Conservation (phyloP, 257 asterid species). For the Penstemon eatonii region DNA sequence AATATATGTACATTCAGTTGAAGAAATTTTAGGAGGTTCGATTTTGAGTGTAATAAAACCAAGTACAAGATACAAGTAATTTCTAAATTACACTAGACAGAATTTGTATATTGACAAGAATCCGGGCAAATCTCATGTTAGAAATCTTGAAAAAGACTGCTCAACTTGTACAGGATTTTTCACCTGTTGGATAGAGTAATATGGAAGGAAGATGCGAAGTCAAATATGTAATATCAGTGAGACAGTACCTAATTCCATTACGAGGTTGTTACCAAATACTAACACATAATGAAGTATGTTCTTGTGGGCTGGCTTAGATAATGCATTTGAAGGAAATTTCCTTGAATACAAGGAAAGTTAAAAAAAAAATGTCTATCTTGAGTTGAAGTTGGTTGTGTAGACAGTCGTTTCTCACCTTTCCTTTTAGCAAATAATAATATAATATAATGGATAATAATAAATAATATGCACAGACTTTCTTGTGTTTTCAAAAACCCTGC, state of each 20-base stretch:
- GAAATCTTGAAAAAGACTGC: slow-evolving; percentile 18
- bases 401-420: too few species aligned
- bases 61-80: too few species aligned
- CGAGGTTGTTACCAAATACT: slow-evolving; percentile 10
- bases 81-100: not conserved
- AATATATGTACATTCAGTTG: too few species aligned
- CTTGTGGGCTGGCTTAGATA: not conserved
- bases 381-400: too few species aligned
- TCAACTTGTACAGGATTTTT: slow-evolving; percentile 20
- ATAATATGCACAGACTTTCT: too few species aligned
- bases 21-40: too few species aligned
- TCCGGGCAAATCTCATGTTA: not conserved
- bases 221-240: slow-evolving; percentile 2
- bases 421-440: too few species aligned
- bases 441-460: too few species aligned
- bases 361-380: too few species aligned
- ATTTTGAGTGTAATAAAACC: too few species aligned
- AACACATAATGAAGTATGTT: too few species aligned
- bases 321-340: not conserved
- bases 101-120: not conserved
- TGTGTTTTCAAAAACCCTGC: too few species aligned
- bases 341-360: not conserved
- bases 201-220: slow-evolving; percentile 22
- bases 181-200: not conserved
- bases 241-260: not conserved